Percentiles rank a stretch among this genome's conserved stretches.
Conservation (phyloP, 257 asterid species). For the Solanum chmielewskii region DNA sequence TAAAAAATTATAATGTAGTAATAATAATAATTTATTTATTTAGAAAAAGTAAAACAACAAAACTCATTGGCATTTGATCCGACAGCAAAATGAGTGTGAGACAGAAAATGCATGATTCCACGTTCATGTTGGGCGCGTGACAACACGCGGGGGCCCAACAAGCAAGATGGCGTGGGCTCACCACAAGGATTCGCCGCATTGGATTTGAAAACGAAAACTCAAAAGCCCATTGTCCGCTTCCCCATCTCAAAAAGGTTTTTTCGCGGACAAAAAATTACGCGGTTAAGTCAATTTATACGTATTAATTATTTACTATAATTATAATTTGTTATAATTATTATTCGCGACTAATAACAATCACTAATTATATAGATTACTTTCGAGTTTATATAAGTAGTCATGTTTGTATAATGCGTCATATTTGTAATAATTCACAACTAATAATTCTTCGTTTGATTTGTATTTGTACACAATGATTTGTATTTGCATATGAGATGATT, state of each 20-base stretch:
- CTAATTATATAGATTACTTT: too few relatives aligned
- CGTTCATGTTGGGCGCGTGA: neutral
- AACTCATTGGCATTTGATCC: neutral
- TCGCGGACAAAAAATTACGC: rapidly evolving
- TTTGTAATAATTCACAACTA: too few relatives aligned
- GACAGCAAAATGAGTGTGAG: neutral
- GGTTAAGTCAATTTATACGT: rapidly evolving
- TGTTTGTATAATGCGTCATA: rapidly evolving
- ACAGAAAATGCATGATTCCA: neutral
- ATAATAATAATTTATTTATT: neutral
- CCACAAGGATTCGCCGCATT: neutral
- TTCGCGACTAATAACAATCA: too few relatives aligned
- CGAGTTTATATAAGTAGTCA: too few relatives aligned
- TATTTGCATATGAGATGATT: too few relatives aligned
- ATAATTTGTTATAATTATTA: too few relatives aligned
- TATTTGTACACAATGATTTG: too few relatives aligned
- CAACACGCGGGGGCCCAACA: neutral
- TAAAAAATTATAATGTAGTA: too few relatives aligned
- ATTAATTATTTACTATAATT: too few relatives aligned
- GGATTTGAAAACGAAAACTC: neutral
- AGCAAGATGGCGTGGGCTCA: neutral
- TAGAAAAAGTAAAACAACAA: neutral
- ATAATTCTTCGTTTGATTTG: too few relatives aligned
- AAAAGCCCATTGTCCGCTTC: neutral
- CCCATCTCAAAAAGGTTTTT: too few relatives aligned